Conservation (phyloP, 192 early-diverging fungal species). For the Linnemannia elongata region DNA sequence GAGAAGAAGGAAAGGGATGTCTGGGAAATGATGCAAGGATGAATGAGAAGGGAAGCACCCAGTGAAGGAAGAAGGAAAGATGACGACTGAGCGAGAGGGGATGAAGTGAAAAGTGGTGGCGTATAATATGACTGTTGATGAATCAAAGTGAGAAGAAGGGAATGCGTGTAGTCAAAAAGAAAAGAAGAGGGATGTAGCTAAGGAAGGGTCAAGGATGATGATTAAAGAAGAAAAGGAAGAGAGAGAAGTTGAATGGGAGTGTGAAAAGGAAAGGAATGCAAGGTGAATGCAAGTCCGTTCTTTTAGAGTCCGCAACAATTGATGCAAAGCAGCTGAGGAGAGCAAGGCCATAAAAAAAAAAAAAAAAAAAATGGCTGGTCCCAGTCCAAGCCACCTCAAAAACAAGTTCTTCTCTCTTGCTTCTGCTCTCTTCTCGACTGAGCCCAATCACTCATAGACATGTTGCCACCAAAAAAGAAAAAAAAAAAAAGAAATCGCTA, state of each 20-base stretch:
- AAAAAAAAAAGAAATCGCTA: too few relatives aligned
- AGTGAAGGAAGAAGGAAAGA: not conserved
- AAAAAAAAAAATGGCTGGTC: constrained; percentile 12
- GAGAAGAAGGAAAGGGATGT: not conserved
- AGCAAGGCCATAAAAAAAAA: constrained; percentile 24
- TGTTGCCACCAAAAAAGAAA: too few relatives aligned
- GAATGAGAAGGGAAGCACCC: not conserved
- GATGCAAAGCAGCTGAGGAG: not conserved
- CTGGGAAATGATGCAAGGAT: not conserved
- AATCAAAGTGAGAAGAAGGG: not conserved
- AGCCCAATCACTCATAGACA: not conserved
- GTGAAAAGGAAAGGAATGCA: not conserved
- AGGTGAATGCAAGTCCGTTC: not conserved
- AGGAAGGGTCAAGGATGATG: not conserved
- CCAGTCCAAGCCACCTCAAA: constrained; percentile 4
- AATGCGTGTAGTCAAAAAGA: not conserved
- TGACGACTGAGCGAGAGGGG: not conserved
- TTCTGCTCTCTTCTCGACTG: not conserved
- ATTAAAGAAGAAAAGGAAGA: not conserved
- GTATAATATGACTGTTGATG: not conserved
- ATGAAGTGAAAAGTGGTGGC: constrained; percentile 11
- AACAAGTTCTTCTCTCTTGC: not conserved
- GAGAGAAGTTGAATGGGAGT: not conserved
- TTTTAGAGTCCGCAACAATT: not conserved
- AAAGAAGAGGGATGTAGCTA: not conserved